These are phyloP conservation scores for Metarhizium anisopliae DNA, from an alignment of 2,329 filamentous ascomycete species.

Conservation along the genomic window DNA sequence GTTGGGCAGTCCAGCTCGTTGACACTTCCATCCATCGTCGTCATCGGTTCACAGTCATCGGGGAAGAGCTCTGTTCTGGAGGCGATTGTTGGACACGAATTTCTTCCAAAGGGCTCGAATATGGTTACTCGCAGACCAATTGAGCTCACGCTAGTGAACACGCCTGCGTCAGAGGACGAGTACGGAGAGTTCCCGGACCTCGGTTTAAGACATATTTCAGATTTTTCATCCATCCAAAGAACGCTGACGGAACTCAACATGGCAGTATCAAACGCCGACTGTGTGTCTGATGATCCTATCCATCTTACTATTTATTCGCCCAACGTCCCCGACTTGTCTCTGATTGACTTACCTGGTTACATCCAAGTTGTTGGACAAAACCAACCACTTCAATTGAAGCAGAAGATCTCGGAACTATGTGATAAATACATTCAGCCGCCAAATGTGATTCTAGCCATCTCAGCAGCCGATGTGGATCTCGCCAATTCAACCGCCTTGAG, in stretches of 20 bases:
- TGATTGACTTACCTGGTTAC: conserved; percentile 95
- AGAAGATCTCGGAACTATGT: conserved; percentile 91
- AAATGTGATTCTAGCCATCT: conserved; percentile 95
- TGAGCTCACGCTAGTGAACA: conserved; percentile 92
- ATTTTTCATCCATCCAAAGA: conserved; percentile 86
- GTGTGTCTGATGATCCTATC: conserved; percentile 94
- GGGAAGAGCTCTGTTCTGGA: conserved; percentile 97
- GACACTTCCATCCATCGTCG: conserved; percentile 92
- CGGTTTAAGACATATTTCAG: conserved; percentile 78
- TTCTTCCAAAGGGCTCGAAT: conserved; percentile 93
- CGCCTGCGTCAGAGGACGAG: conserved; percentile 74
- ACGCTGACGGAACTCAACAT: conserved; percentile 92
- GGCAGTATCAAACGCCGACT: conserved; percentile 82
- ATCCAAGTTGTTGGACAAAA: conserved; percentile 92
- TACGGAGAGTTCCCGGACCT: conserved; percentile 96
- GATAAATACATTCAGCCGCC: conserved; percentile 97
- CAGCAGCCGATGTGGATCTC: conserved; percentile 91
- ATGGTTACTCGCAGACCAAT: conserved; percentile 97
- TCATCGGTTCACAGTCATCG: conserved; percentile 96
- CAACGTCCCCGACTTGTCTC: conserved; percentile 85
- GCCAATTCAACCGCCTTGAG: conserved; percentile 91
- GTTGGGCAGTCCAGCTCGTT: conserved; percentile 87
- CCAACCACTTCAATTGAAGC: conserved; percentile 84
- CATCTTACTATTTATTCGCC: conserved; percentile 93
- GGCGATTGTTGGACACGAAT: conserved; percentile 95